Conservation (phyloP, 768 basidiomycete species). For the Tricholoma flavovirens region DNA sequence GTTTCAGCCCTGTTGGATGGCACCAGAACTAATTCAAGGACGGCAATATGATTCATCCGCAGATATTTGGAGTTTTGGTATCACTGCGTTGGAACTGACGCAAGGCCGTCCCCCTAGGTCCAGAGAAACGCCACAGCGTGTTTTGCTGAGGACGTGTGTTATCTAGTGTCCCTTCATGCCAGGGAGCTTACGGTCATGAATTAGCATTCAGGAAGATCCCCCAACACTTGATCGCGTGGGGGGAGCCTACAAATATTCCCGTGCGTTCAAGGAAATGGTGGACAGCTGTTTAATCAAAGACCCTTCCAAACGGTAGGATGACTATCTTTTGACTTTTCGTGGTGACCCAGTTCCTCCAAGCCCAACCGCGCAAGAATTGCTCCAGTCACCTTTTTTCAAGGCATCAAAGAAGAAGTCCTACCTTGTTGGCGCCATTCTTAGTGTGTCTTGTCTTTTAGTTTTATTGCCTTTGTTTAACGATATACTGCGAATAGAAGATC, state of each 20-base stretch:
- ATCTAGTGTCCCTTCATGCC: constrained; percentile 3
- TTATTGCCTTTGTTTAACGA: neutral
- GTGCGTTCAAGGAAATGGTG: constrained; percentile 77
- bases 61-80: constrained; percentile 96
- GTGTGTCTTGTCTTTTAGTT: constrained; percentile 27
- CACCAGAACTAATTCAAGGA: constrained; percentile 87
- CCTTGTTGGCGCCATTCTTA: constrained; percentile 71
- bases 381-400: constrained; percentile 76
- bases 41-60: constrained; percentile 79
- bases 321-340: neutral
- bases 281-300: constrained; percentile 83
- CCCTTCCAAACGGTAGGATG: constrained; percentile 59
- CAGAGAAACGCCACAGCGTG: constrained; percentile 64
- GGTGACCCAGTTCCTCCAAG: constrained; percentile 28
- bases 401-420: constrained; percentile 72
- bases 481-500: constrained; percentile 35
- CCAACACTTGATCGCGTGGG: constrained; percentile 73
- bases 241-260: constrained; percentile 70
- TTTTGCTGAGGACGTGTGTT: constrained; percentile 67
- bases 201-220: constrained; percentile 68
- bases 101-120: constrained; percentile 86
- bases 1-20: constrained; percentile 89
- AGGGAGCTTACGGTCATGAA: constrained; percentile 1
- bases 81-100: constrained; percentile 87
- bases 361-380: constrained; percentile 72